Conservation (phyloP, 768 basidiomycete genomes). For the Tricholoma bakamatsutake region DNA sequence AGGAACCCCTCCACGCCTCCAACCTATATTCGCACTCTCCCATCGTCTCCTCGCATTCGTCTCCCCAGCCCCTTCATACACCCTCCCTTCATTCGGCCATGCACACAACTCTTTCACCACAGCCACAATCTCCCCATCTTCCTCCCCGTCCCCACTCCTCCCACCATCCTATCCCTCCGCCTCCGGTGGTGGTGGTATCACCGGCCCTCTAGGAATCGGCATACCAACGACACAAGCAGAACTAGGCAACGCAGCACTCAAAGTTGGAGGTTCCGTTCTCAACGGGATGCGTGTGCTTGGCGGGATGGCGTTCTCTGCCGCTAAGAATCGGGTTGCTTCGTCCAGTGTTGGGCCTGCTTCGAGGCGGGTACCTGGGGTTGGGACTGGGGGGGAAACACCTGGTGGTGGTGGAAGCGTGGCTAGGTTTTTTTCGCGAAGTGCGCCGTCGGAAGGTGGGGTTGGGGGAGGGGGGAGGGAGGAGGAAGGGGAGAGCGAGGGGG, state of each 20-base stretch:
- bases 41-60: constrained; percentile 60
- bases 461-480: background rate
- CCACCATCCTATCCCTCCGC: background rate
- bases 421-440: constrained; percentile 57
- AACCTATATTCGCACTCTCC: constrained; percentile 57
- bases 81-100: background rate
- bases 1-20: constrained; percentile 14
- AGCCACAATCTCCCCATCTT: too few relatives aligned
- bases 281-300: constrained; percentile 61
- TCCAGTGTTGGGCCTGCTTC: background rate
- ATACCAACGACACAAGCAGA: constrained; percentile 37
- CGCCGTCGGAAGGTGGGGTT: constrained; percentile 37
- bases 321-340: constrained; percentile 23
- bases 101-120: background rate
- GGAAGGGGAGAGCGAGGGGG: too few relatives aligned
- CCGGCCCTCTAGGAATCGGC: background rate
- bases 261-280: constrained; percentile 55
- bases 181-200: too few relatives aligned
- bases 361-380: background rate
- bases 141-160: background rate
- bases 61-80: constrained; percentile 12
- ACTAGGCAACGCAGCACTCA: constrained; percentile 47
- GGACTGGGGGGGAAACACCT: background rate
- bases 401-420: too few relatives aligned
- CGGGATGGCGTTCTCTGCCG: constrained; percentile 53